These are phyloP conservation scores for Cyanodermella asteris DNA, from an alignment of 2,329 filamentous ascomycete genomes.

Conservation along the genomic window DNA sequence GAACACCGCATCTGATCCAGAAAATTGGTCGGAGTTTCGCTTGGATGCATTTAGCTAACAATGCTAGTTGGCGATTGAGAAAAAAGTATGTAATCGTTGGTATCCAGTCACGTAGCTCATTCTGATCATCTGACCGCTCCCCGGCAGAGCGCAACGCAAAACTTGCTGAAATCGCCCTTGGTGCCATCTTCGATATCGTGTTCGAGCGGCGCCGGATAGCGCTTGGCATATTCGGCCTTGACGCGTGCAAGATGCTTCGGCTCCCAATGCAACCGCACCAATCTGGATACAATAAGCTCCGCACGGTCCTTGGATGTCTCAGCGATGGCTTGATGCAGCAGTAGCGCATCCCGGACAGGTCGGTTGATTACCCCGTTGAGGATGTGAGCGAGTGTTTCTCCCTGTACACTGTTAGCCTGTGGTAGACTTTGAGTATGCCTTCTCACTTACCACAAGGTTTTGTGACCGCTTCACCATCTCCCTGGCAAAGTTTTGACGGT, in stretches of 20 bases:
- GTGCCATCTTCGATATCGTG: slow-evolving; percentile 61
- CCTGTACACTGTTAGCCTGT: slow-evolving; percentile 33
- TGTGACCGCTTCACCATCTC: slow-evolving; percentile 74
- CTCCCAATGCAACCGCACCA: slow-evolving; percentile 89
- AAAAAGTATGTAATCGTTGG: no score
- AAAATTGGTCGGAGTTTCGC: no score
- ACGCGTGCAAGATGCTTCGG: slow-evolving; percentile 56
- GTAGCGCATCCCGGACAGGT: slow-evolving; percentile 74
- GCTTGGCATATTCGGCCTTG: slow-evolving; percentile 56
- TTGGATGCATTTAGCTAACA: no score
- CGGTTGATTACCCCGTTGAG: slow-evolving; percentile 94
- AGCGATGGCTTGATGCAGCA: slow-evolving; percentile 74
- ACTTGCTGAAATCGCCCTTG: slow-evolving; percentile 52
- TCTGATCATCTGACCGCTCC: no score
- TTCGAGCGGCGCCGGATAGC: slow-evolving; percentile 54
- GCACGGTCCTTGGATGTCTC: slow-evolving; percentile 53
- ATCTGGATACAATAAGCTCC: slow-evolving; percentile 67
- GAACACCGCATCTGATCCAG: no score
- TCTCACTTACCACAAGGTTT: slow-evolving; percentile 71
- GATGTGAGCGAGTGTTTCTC: slow-evolving; percentile 82
- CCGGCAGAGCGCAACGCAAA: slow-evolving; percentile 45
- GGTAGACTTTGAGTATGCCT: no score
- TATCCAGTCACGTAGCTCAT: no score
- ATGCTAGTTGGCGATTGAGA: no score
- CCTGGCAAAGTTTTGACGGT: slow-evolving; percentile 62